Base-by-base conservation (phyloP, 352 stramenopile genomes). In the Ophiocytium majus region DNA sequence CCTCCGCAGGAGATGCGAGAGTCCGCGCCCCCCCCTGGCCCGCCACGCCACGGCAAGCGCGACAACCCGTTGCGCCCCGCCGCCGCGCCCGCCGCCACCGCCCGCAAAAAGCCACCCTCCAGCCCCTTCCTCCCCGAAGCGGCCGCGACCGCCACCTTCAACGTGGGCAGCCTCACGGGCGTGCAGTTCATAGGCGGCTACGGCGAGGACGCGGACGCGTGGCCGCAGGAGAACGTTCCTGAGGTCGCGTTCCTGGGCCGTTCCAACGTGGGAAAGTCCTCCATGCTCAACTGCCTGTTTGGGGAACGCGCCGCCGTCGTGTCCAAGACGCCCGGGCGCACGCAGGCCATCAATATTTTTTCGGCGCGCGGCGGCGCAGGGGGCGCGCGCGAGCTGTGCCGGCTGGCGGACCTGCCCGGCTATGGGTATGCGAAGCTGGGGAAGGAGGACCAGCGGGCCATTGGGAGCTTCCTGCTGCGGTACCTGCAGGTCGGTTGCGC, bases 201-300 rank as follows among this genome's bases (percentile, higher is more conserved):
- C 57, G 83, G 75, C 0, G 83, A 86, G 17, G 75, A 86, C n/a
- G 83, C 84, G 35, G 34, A 37, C 9, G 31, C 63, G 0, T 86
- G 83, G 83, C 83, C 83, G 23, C 32, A 0, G 5, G 28, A 37
- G 50, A 66, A 63, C 36, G 33, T 89, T 19, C 86, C 88, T 5
- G 81, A 91, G 66, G 83, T 91, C 32, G 88, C 88, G 32, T 86
- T 91, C 49, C 81, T 91, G 43, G 88, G 88, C 23, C 57, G 86
- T 50, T 91, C 86, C 9, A 91, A 91, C 79, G 88, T 90, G 17
- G 88, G 88, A 14, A 90, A 90, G 83, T 85, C 79, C 82, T 88
- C 76, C 71, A 86, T 90, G 76, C 84, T 90, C 64, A 90, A 90
- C 82, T 86, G 79, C 49, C 82, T 89, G 28, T 84, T 86, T 37